phyloP scores from a whole-genome alignment of 108 stramenopile genomes.

The Parietichytrium sp. region DNA sequence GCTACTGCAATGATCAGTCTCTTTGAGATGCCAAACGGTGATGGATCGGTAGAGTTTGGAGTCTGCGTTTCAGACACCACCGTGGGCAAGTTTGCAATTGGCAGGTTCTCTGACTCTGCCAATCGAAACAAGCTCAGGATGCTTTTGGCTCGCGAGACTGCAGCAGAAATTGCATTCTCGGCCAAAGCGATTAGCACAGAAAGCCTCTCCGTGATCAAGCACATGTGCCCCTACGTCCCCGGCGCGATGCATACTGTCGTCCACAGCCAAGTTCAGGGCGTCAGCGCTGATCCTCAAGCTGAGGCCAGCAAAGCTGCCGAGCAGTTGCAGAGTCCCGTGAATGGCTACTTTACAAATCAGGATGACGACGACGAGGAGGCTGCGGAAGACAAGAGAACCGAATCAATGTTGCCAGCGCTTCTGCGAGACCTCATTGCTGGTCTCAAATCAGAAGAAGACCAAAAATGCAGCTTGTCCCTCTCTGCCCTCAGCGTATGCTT shows the following conservation, averaged over 20 bases:
- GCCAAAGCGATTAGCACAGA: neutral
- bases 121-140: conserved; percentile 86
- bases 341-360: neutral
- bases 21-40: conserved; percentile 34
- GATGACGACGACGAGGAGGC: too few relatives aligned
- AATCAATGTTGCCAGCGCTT: too few relatives aligned
- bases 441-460: too few relatives aligned
- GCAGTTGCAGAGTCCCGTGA: neutral
- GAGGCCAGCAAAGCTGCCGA: neutral
- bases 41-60: conserved; percentile 59
- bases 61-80: conserved; percentile 85
- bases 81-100: conserved; percentile 77
- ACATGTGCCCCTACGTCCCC: conserved; percentile 1
- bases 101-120: conserved; percentile 93
- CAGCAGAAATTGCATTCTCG: conserved; percentile 74
- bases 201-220: neutral
- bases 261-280: neutral
- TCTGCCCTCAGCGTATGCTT: neutral
- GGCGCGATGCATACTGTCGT: neutral
- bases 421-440: neutral
- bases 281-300: neutral
- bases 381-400: too few relatives aligned
- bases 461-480: too few relatives aligned
- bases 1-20: neutral
- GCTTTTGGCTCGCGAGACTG: conserved; percentile 72